Evolutionary conservation across 2,329 filamentous ascomycete species (phyloP).

Genomic region (Sordariomycetes sp.): DNA sequence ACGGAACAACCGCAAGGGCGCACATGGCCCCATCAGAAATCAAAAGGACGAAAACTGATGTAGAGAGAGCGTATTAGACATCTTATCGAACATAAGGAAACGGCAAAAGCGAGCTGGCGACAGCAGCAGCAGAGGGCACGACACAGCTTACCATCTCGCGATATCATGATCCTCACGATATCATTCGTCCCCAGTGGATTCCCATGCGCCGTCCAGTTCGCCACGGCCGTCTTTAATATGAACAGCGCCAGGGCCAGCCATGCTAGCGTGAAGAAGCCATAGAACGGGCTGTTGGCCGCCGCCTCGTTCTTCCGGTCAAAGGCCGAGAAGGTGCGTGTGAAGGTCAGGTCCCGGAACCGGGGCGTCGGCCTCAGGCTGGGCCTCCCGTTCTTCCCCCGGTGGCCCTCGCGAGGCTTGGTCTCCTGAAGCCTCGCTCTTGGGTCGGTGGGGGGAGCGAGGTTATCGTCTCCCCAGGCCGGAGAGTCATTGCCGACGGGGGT

Average conservation of each 20-base stretch:
- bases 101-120: not conserved
- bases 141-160: conserved; percentile 28
- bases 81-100: not conserved
- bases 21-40: conserved; percentile 63
- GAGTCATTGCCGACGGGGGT: not conserved
- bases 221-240: conserved; percentile 53
- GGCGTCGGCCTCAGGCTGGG: not conserved
- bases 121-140: not conserved
- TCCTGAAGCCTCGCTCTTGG: not conserved
- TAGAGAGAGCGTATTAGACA: not conserved
- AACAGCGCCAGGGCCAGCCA: conserved; percentile 62
- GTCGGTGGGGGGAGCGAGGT: not conserved
- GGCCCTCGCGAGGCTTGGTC: not conserved
- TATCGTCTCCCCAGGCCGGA: not conserved
- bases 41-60: conserved; percentile 37
- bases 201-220: conserved; percentile 60
- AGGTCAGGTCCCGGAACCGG: conserved; percentile 44
- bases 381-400: not conserved
- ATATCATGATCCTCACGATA: conserved; percentile 59
- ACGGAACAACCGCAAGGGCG: conserved; percentile 51
- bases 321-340: conserved; percentile 61
- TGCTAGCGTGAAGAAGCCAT: conserved; percentile 71
- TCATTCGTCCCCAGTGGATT: conserved; percentile 61
- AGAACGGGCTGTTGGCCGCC: conserved; percentile 58
- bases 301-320: conserved; percentile 63